Conservation (phyloP, 2,329 filamentous ascomycete genomes). For the Fusarium udum region DNA sequence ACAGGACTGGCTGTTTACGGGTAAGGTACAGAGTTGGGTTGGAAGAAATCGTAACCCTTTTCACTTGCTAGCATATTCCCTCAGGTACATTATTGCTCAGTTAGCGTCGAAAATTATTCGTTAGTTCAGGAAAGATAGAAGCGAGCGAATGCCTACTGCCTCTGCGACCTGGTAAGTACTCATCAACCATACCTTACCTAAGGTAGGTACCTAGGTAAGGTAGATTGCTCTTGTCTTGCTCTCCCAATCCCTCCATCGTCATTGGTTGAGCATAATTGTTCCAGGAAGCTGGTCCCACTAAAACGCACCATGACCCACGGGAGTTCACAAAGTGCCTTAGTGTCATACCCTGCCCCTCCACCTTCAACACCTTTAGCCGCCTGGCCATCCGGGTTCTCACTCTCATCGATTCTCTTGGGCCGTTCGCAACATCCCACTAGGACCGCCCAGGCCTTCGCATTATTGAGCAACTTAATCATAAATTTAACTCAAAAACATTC, state of each 20-base stretch:
- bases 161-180: not conserved
- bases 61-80: not conserved
- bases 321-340: conserved; percentile 26
- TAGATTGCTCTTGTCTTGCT: not conserved
- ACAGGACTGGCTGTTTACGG: not conserved
- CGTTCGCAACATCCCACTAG: conserved; percentile 34
- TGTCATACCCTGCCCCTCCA: conserved; percentile 31
- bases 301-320: conserved; percentile 13
- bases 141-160: not conserved
- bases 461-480: conserved; percentile 8
- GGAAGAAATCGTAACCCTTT: not conserved
- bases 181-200: not conserved
- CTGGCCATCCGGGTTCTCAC: conserved; percentile 47
- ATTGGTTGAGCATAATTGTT: conserved; percentile 17
- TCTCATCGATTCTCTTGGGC: conserved; percentile 25
- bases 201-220: too few relatives aligned
- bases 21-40: not conserved
- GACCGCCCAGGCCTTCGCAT: conserved; percentile 16
- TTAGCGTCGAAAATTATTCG: not conserved
- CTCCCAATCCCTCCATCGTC: conserved; percentile 4
- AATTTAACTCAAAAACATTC: not conserved
- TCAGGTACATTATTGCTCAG: not conserved
- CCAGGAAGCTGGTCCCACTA: conserved; percentile 8
- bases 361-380: conserved; percentile 29
- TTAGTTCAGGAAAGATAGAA: not conserved